A percentile compares a stretch with the other conserved stretches of the same genome.
These are phyloP conservation scores for Sphaerulina populicola DNA, from an alignment of 2,329 filamentous ascomycete species.

Conservation along the genomic window DNA sequence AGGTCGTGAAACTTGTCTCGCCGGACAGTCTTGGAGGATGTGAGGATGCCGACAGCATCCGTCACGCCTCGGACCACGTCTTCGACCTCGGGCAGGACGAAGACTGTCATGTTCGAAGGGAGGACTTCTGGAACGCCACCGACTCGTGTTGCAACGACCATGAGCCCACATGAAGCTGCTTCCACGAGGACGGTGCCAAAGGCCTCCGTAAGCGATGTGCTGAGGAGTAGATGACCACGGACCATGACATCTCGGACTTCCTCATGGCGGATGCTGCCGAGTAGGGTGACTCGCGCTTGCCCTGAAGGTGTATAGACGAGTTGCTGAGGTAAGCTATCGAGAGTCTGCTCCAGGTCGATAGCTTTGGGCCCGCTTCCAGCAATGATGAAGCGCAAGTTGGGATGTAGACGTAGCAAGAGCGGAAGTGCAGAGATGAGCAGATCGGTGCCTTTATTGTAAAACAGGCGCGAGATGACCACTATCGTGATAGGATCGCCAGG, in stretches of 20 bases:
- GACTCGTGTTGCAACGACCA: slow-evolving; percentile 93
- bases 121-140: slow-evolving; percentile 95
- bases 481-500: slow-evolving; percentile 88
- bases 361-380: slow-evolving; percentile 92
- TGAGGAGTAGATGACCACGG: slow-evolving; percentile 88
- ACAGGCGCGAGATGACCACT: slow-evolving; percentile 91
- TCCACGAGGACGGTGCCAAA: slow-evolving; percentile 98
- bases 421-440: slow-evolving; percentile 94
- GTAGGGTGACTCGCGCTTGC: slow-evolving; percentile 85
- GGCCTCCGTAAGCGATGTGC: slow-evolving; percentile 89
- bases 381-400: slow-evolving; percentile 93
- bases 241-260: slow-evolving; percentile 98
- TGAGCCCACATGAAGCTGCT: slow-evolving; percentile 87
- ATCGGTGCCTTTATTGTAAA: slow-evolving; percentile 98
- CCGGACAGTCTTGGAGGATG: slow-evolving; percentile 57
- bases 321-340: slow-evolving; percentile 51
- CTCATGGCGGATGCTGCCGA: slow-evolving; percentile 88
- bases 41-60: slow-evolving; percentile 75
- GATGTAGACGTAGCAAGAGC: slow-evolving; percentile 77
- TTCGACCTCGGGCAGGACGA: slow-evolving; percentile 93
- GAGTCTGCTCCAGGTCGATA: slow-evolving; percentile 96
- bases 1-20: slow-evolving; percentile 95
- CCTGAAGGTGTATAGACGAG: slow-evolving; percentile 44
- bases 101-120: slow-evolving; percentile 93
- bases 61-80: slow-evolving; percentile 85